Base-by-base conservation (phyloP, 805 yeast genomes). In the Blastobotrys americana region DNA sequence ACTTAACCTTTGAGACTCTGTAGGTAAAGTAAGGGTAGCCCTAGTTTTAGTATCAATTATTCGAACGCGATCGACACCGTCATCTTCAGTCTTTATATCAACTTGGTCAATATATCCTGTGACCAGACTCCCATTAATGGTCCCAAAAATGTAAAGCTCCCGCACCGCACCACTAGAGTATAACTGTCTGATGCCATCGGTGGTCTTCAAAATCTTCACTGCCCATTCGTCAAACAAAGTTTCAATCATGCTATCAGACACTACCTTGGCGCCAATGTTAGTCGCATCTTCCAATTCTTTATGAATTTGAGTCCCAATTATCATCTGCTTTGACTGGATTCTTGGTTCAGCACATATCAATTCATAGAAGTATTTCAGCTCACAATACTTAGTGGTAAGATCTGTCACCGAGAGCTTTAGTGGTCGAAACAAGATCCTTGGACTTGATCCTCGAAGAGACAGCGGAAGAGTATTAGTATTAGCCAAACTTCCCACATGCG, bases 1-100 rank as follows among this genome's bases (percentile, higher is more conserved):
- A 3, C 58, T 47, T 2, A 56, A 50, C 40, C 51, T 43, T 39
- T 56, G 56, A 18, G 45, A 42, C 4, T 10, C 34, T 3, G 42
- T 23, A 2, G 59, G 59, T 15, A 55, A 41, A 13, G 40, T 22
- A 8, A 18, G 18, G 3, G 34, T 5, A 5, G 20, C 9, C 34
- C 59, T 31, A 15, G 65, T 56, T 39, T 63, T 63, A 8, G 65
- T 60, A 20, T 63, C 67, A 5, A 46, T 43, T 6, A 63, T 46
- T 17, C 41, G 44, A 31, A 55, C 13, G 15, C 39, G 37, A 16
- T 46, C 39, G n/a, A 47, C 43, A 3, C n/a, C 38, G 13, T 34
- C 18, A 13, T 33, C 37, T 3, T 15, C 16, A 15, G 13, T 16
- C 31, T 13, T 25, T n/a, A 43, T 15, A 2, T 25, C 41, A 15